Evolutionary conservation across 768 basidiomycete genomes (phyloP).

Genomic region (Agaricus subrufescens): DNA sequence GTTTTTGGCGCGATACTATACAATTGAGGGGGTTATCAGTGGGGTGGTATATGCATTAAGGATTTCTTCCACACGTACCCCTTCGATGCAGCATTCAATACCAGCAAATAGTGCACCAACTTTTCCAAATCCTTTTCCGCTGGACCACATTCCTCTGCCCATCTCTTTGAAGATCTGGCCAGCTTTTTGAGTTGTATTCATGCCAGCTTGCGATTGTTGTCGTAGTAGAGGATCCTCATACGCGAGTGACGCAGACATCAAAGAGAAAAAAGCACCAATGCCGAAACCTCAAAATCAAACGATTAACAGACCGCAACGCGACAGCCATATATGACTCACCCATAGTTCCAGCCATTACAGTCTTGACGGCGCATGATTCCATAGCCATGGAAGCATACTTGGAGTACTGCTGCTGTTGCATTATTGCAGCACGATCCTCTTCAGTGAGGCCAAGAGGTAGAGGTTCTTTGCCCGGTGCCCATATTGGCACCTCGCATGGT

Average conservation of each 20-base stretch:
- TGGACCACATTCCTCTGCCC: constrained; percentile 88
- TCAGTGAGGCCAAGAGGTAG: constrained; percentile 80
- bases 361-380: constrained; percentile 87
- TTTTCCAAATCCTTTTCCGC: constrained; percentile 90
- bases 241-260: constrained; percentile 93
- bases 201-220: constrained; percentile 47
- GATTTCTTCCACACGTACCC: constrained; percentile 47
- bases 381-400: constrained; percentile 63
- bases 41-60: not conserved
- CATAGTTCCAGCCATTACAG: constrained; percentile 71
- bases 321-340: constrained; percentile 47
- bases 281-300: constrained; percentile 61
- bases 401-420: constrained; percentile 77
- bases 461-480: constrained; percentile 82
- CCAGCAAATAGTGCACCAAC: constrained; percentile 94
- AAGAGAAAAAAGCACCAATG: constrained; percentile 90
- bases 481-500: constrained; percentile 65
- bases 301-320: not conserved
- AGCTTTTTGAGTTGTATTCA: constrained; percentile 74
- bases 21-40: not conserved
- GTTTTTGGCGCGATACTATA: constrained; percentile 91
- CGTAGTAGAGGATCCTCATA: constrained; percentile 91
- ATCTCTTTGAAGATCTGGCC: constrained; percentile 87
- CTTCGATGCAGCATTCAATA: constrained; percentile 92
- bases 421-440: constrained; percentile 64